Base-by-base conservation (phyloP, 306 rosid genomes). In the Quercus cerris region DNA sequence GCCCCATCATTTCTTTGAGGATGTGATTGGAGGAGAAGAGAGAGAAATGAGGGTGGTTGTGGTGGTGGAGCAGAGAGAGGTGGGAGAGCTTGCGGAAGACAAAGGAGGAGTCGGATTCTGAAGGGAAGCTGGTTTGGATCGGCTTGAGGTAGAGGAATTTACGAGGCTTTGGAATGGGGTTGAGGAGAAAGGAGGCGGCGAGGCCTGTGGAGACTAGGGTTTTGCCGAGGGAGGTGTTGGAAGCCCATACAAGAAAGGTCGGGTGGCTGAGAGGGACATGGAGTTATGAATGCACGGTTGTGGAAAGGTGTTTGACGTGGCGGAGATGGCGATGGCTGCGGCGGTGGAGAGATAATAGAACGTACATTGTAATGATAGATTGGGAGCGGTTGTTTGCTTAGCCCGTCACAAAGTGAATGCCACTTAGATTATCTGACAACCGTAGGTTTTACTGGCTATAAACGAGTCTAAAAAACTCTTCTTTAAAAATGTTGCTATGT, bases 151-250 rank as follows among this genome's bases (percentile, higher is more conserved):
- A 95, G 80, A 89, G 94, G 84, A 93, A 89, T 19, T 84, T 75
- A 73, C 83, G 23, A 20, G 84, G 31, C 9, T 19, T 11, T n/a
- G 83, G 70, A 23, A 9, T 19, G 19, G 52, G 51, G 6, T 30
- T 13, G 54, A 89, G 89, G 55, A 93, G 85, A 20, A 69, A 86
- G 10, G 94, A 85, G 67, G 94, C 86, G 18, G 97, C 98, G 74
- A 95, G 71, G 79, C 99, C 99, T 27, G 98, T 59, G 81, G 99
- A 95, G 78, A 95, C 93, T 31, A 93, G 94, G 88, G 99, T 90
- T 89, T 95, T 95, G 33, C 99, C 99, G 27, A 95, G 89, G 54
- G 88, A 89, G 77, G 99, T 95, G 84, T 93, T 95, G 80, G 99
- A 86, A 56, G 93, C 95, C 95, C 99, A 93, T 0, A 95, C 77